Conservation (phyloP, 2,329 filamentous ascomycete species). For the Colletotrichum falcatum region DNA sequence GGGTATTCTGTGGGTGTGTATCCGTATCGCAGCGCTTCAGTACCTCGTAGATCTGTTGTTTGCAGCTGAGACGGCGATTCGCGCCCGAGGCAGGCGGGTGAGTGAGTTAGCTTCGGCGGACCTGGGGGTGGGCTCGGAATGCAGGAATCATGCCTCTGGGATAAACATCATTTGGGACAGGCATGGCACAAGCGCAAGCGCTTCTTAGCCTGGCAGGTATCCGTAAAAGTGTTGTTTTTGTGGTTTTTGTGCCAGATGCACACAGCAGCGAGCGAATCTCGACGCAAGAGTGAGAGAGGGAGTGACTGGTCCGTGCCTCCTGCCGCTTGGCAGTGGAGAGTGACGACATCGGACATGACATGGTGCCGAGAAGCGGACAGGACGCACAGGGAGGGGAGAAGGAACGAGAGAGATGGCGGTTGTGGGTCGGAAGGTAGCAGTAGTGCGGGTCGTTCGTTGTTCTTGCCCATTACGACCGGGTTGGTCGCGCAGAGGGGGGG, state of each 20-base stretch:
- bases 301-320: constrained; percentile 16
- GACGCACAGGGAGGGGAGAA: neutral
- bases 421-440: neutral
- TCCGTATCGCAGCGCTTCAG: constrained; percentile 20
- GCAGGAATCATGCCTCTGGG: constrained; percentile 34
- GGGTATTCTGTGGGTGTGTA: too few relatives aligned
- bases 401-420: neutral
- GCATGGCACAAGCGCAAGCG: neutral
- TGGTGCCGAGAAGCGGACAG: too few relatives aligned
- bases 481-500: constrained; percentile 13
- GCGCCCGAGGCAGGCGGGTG: neutral
- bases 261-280: neutral
- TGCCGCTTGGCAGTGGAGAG: constrained; percentile 24
- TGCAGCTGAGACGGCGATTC: neutral
- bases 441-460: neutral
- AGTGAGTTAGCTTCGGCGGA: constrained; percentile 6
- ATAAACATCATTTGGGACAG: constrained; percentile 17
- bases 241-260: constrained; percentile 10
- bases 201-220: too few relatives aligned
- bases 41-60: neutral
- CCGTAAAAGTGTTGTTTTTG: constrained; percentile 4
- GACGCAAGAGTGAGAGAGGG: neutral
- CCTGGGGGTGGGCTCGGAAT: constrained; percentile 14
- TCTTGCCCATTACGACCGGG: neutral
- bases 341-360: constrained; percentile 37